Evolutionary conservation across 495 filamentous ascomycete genomes (phyloP).

Genomic region (Clohesyomyces aquaticus): DNA sequence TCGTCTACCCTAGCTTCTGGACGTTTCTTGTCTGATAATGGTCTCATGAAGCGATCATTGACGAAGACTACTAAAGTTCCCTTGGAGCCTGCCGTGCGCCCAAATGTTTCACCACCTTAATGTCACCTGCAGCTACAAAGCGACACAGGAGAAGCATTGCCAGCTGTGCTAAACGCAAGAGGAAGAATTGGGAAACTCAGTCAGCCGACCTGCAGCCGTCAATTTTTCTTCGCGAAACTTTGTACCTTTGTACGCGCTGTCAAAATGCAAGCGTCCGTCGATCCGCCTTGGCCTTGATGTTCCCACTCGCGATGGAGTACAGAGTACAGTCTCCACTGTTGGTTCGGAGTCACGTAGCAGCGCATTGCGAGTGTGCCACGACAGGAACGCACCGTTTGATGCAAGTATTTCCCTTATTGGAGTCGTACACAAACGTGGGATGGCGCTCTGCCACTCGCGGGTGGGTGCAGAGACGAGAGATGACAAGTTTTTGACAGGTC

Average conservation of each 20-base stretch:
- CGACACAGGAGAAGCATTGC: not conserved
- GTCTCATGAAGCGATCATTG: not conserved
- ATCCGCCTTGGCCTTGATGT: constrained; percentile 22
- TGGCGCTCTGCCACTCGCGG: constrained; percentile 29
- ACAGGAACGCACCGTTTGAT: constrained; percentile 18
- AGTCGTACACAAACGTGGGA: constrained; percentile 31
- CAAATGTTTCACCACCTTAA: not conserved
- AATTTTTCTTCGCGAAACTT: constrained; percentile 25
- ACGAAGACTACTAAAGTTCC: constrained; percentile 28
- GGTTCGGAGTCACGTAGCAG: constrained; percentile 37
- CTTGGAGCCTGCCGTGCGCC: not conserved
- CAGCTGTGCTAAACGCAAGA: constrained; percentile 14
- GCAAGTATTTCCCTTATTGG: constrained; percentile 27
- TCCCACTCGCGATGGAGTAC: constrained; percentile 30
- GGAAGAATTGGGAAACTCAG: constrained; percentile 24
- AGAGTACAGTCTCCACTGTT: constrained; percentile 28
- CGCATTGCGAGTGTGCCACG: constrained; percentile 37
- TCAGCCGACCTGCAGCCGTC: constrained; percentile 34
- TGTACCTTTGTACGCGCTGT: constrained; percentile 21
- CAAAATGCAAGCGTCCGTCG: constrained; percentile 34
- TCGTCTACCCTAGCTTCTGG: constrained; percentile 98
- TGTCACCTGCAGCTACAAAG: constrained; percentile 34
- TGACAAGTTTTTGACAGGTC: constrained; percentile 34
- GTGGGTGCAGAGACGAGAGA: constrained; percentile 21
- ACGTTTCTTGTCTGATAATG: constrained; percentile 79